These are phyloP conservation scores for Fusarium sp. DNA, from an alignment of 2,329 filamentous ascomycete species.

Conservation along the genomic window DNA sequence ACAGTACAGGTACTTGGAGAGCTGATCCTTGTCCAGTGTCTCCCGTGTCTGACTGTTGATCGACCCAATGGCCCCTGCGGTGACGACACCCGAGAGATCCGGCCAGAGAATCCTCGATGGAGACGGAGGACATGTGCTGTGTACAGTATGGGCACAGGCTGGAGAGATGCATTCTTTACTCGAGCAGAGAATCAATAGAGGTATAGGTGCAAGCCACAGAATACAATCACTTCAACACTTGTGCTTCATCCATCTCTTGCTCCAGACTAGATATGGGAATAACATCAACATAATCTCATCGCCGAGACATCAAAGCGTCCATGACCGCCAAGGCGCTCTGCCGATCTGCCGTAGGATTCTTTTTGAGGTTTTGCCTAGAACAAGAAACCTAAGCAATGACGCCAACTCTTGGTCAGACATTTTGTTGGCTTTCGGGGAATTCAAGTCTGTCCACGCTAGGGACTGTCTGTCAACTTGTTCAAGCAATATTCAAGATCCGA, in stretches of 20 bases:
- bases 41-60: too few species aligned
- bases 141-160: too few species aligned
- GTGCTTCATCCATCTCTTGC: too few species aligned
- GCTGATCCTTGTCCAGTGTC: constrained; percentile 4
- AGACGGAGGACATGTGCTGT: not conserved
- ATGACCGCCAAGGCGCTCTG: constrained; percentile 20
- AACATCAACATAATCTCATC: constrained; percentile 3
- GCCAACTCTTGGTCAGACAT: not conserved
- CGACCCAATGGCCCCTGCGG: not conserved
- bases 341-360: constrained; percentile 14
- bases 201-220: not conserved
- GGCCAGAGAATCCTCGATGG: not conserved
- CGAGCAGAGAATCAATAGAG: not conserved
- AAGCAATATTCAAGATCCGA: too few species aligned
- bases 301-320: constrained; percentile 7
- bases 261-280: not conserved
- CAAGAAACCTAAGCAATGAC: constrained; percentile 15
- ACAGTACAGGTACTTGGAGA: not conserved
- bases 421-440: not conserved
- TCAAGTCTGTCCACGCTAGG: not conserved
- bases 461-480: too few species aligned
- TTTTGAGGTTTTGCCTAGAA: not conserved
- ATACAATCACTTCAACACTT: too few species aligned
- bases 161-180: too few species aligned
- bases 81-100: constrained; percentile 34